A percentile compares a stretch with the other conserved stretches of the same genome.
Evolutionary conservation across 2,329 filamentous ascomycete genomes (phyloP).

Genomic region (Botryotinia narcissicola): DNA sequence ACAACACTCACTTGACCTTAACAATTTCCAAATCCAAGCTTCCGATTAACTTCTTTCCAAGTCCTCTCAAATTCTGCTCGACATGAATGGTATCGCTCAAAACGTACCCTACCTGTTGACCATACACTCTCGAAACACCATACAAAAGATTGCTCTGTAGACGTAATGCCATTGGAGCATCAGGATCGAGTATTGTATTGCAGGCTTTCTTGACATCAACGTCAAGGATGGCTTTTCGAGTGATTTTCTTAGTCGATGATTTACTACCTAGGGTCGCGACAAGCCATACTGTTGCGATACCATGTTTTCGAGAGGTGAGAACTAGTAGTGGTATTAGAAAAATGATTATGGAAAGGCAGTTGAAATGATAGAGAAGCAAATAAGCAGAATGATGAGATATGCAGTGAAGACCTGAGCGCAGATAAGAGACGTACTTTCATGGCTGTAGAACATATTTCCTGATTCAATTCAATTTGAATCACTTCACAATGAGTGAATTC

Average conservation of each 20-base stretch:
- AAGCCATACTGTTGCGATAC: constrained; percentile 93
- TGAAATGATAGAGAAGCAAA: background rate
- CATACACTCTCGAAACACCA: constrained; percentile 80
- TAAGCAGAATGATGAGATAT: background rate
- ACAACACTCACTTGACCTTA: constrained; percentile 62
- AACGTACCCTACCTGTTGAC: constrained; percentile 83
- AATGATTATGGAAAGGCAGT: background rate
- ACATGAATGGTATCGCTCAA: constrained; percentile 71
- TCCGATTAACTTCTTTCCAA: constrained; percentile 58
- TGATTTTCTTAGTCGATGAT: constrained; percentile 69
- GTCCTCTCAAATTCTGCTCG: constrained; percentile 68
- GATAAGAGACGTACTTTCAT: constrained; percentile 67
- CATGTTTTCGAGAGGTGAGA: constrained; percentile 81
- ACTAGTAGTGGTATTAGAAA: constrained; percentile 47
- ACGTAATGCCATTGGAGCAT: constrained; percentile 82
- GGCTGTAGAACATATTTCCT: constrained; percentile 82
- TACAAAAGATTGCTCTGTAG: constrained; percentile 87
- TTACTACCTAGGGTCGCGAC: constrained; percentile 82
- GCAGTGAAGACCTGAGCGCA: background rate
- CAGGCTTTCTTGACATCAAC: constrained; percentile 88
- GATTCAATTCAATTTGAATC: background rate
- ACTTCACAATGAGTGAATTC: background rate
- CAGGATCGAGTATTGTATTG: constrained; percentile 80
- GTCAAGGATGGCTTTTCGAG: constrained; percentile 80
- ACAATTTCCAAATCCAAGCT: constrained; percentile 58